Conservation (phyloP, 2,329 filamentous ascomycete genomes). For the Sporothrix euskadiensis region DNA sequence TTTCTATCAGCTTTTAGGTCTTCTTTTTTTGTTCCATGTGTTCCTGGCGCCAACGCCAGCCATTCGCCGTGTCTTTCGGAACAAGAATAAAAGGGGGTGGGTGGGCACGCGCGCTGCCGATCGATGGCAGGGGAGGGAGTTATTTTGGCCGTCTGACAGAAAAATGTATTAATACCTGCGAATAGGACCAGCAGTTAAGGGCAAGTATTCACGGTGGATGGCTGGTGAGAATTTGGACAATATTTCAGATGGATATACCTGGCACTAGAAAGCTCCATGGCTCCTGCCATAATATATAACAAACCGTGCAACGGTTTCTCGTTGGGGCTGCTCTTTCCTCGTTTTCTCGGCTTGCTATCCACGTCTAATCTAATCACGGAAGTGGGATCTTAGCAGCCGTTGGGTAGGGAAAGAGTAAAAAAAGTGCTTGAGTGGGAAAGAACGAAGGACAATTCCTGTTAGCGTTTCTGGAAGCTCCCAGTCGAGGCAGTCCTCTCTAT, state of each 20-base stretch:
- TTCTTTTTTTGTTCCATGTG: constrained; percentile 7
- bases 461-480: background rate
- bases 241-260: background rate
- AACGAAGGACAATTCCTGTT: background rate
- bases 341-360: background rate
- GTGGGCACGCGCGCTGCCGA: constrained; percentile 22
- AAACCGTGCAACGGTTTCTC: constrained; percentile 1
- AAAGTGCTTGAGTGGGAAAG: background rate
- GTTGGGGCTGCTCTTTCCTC: constrained; percentile 11
- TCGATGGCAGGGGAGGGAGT: constrained; percentile 21
- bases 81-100: constrained; percentile 21
- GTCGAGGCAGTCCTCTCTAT: background rate
- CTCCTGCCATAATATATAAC: constrained; percentile 7
- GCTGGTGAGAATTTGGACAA: background rate
- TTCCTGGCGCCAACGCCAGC: constrained; percentile 15
- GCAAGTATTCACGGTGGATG: background rate
- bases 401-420: constrained; percentile 1
- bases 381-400: constrained; percentile 9
- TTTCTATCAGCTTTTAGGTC: constrained; percentile 10
- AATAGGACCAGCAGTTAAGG: background rate
- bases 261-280: background rate
- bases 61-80: background rate
- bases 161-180: constrained; percentile 6
- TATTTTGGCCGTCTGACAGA: background rate
- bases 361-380: background rate